Evolutionary conservation across 2,329 filamentous ascomycete genomes (phyloP).

Genomic region (Cytospora paraplurivora): DNA sequence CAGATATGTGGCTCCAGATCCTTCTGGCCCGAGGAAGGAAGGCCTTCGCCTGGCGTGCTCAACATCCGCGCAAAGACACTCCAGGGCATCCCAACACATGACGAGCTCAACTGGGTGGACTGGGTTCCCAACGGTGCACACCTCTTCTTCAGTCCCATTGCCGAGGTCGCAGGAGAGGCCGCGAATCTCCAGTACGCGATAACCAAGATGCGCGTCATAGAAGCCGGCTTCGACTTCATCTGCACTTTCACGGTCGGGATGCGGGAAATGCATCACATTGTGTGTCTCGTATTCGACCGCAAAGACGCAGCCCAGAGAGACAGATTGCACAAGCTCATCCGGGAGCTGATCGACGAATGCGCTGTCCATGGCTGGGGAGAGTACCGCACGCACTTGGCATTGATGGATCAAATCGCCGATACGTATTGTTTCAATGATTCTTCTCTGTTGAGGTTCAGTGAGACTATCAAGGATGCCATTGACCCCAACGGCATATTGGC

Average conservation of each 20-base stretch:
- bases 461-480: conserved; percentile 43
- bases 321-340: conserved; percentile 38
- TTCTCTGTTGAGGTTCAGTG: conserved; percentile 41
- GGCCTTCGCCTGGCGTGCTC: conserved; percentile 29
- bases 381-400: conserved; percentile 44
- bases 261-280: conserved; percentile 50
- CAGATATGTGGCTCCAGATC: conserved; percentile 39
- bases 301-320: conserved; percentile 38
- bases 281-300: conserved; percentile 47
- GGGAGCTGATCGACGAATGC: conserved; percentile 39
- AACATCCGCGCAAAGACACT: conserved; percentile 29
- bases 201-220: conserved; percentile 33
- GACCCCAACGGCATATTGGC: conserved; percentile 49
- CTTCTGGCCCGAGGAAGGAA: conserved; percentile 40
- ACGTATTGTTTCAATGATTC: conserved; percentile 44
- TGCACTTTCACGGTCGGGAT: conserved; percentile 37
- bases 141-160: conserved; percentile 43
- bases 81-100: conserved; percentile 41
- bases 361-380: conserved; percentile 43
- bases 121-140: conserved; percentile 45
- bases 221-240: conserved; percentile 38
- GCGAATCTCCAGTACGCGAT: conserved; percentile 40
- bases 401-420: conserved; percentile 44
- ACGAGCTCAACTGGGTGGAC: conserved; percentile 43
- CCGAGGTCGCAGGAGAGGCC: conserved; percentile 39